Evolutionary conservation across 1,139 yeast genomes (phyloP).

Genomic region (Suzukiozyma palmioleophila): DNA sequence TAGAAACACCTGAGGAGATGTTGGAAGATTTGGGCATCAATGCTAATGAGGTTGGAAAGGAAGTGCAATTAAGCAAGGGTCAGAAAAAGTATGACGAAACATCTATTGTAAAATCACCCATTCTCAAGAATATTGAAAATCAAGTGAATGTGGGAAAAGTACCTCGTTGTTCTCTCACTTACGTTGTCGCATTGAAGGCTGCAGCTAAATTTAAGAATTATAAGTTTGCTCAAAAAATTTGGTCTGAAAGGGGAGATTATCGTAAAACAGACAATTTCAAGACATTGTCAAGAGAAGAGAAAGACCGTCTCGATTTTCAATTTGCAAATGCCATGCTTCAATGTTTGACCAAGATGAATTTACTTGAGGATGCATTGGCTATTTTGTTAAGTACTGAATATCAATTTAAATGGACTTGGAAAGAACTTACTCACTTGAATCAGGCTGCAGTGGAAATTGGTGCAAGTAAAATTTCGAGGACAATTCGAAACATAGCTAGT

Average conservation of each 20-base stretch:
- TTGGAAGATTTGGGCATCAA: conserved; percentile 5
- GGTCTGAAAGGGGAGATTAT: conserved; percentile 76
- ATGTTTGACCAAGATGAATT: conserved; percentile 46
- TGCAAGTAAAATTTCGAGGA: conserved; percentile 31
- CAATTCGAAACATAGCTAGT: conserved; percentile 33
- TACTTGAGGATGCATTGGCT: conserved; percentile 66
- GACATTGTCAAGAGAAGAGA: conserved; percentile 28
- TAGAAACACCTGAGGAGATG: conserved; percentile 8
- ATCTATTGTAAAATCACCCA: conserved; percentile 24
- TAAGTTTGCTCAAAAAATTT: conserved; percentile 57
- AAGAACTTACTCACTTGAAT: conserved; percentile 46
- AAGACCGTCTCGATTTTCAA: conserved; percentile 54
- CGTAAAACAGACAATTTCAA: conserved; percentile 53
- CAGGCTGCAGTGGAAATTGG: conserved; percentile 49
- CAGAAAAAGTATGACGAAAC: conserved; percentile 2
- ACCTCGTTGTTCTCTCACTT: conserved; percentile 50
- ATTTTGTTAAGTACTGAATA: conserved; percentile 62
- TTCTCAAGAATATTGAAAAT: conserved; percentile 13
- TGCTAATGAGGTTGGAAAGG: background rate
- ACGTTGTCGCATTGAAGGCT: conserved; percentile 62
- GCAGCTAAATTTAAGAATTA: conserved; percentile 52
- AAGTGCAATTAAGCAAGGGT: conserved; percentile 3
- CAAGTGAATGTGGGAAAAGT: conserved; percentile 15
- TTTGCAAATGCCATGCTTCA: conserved; percentile 66
- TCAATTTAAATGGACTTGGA: conserved; percentile 71